Evolutionary conservation across 768 basidiomycete species (phyloP).

Genomic region (Russula virescens): DNA sequence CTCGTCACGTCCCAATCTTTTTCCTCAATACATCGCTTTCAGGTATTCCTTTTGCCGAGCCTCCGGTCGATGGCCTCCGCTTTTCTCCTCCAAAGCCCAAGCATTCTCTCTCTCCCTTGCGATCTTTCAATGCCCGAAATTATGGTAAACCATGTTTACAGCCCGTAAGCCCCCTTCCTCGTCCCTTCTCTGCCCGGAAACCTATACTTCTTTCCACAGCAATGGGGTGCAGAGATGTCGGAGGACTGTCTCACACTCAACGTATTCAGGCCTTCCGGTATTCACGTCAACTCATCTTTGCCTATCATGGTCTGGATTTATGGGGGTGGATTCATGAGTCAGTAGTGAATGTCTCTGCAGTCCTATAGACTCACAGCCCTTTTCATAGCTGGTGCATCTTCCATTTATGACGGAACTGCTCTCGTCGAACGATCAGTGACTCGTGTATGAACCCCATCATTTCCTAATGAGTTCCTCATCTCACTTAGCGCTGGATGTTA

Average conservation of each 20-base stretch:
- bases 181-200: neutral
- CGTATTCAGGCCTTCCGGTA: constrained; percentile 38
- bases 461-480: neutral
- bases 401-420: neutral
- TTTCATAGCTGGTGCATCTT: constrained; percentile 10
- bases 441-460: constrained; percentile 7
- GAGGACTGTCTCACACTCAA: constrained; percentile 50
- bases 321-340: constrained; percentile 35
- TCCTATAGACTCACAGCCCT: neutral
- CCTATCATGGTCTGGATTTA: constrained; percentile 45
- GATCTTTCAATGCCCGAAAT: constrained; percentile 30
- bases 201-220: neutral
- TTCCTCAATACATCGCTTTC: neutral
- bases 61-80: constrained; percentile 30
- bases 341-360: neutral
- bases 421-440: constrained; percentile 12
- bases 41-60: constrained; percentile 35
- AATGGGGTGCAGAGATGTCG: constrained; percentile 25
- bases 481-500: neutral
- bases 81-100: constrained; percentile 29
- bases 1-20: neutral
- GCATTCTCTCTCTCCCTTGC: constrained; percentile 20
- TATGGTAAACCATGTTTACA: constrained; percentile 32
- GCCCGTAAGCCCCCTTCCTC: constrained; percentile 7
- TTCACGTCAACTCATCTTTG: constrained; percentile 27